Evolutionary conservation across 306 rosid species (phyloP), one percentile per base, ranked within the genome.

Genomic region (Lotus japonicus): DNA sequence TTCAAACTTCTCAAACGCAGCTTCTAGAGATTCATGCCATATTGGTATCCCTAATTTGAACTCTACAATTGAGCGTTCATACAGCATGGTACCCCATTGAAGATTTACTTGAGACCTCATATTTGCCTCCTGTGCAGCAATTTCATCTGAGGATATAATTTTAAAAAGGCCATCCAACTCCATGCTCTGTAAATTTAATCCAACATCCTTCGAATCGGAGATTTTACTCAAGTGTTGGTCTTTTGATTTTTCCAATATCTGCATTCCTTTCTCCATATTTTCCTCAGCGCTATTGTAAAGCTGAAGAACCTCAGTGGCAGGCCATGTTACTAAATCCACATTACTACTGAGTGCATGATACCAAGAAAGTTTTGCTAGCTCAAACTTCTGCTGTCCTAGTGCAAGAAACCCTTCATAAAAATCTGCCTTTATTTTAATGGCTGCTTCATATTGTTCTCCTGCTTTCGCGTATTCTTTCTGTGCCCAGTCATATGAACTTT

Each of bases 11-110:
- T 91, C 91, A 23, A 84, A 46, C 51, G 96, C 85, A 77, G 70
- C 84, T 68, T 84, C 86, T 55, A 88, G 77, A 71, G 88, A 71
- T 76, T 88, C 97, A 18, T 80, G 75, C 97, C 97, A 91, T 16
- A 66, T 64, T 1, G 89, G 91, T 58, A 87, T 66, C 54, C 78
- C 87, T 68, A 87, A 50, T 73, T 85, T 88, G 76, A 83, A 88
- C 73, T 91, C 97, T 54, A 80, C 74, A 12, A 82, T 82, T 2
- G 97, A 91, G 55, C 89, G 92, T 74, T 91, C 97, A 54, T 88
- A 91, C 3, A 91, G 84, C 89, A 91, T 83, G 55, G 87, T 80
- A 42, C 94, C 97, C 96, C 97, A 91, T 31, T 82, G 73, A 78
- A 86, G 80, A 74, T 86, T 85, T 56, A 88, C 85, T 73, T 82